Conservation (phyloP, 2,329 filamentous ascomycete species). For the Eutypella sp. region DNA sequence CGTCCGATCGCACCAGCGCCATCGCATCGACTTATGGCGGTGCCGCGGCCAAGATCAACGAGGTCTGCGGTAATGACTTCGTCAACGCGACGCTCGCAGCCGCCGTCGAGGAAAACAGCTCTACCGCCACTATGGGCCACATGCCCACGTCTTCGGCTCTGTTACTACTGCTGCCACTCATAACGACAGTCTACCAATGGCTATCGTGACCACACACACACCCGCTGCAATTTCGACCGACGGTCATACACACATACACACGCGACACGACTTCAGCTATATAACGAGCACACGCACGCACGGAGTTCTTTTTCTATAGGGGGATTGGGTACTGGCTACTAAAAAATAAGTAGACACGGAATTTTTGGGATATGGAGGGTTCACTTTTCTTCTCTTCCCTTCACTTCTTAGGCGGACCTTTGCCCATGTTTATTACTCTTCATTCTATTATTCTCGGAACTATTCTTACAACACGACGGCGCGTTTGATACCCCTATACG, state of each 20-base stretch:
- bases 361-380: background rate
- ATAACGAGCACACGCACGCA: background rate
- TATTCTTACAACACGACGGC: background rate
- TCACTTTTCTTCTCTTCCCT: background rate
- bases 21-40: constrained; percentile 64
- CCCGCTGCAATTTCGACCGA: too few relatives aligned
- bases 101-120: constrained; percentile 21
- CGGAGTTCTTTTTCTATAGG: background rate
- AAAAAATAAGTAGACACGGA: background rate
- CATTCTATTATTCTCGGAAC: too few relatives aligned
- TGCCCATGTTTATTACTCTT: too few relatives aligned
- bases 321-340: background rate
- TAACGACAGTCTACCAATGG: constrained; percentile 20
- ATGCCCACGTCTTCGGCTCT: constrained; percentile 15
- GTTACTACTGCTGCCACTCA: constrained; percentile 19
- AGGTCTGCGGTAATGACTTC: constrained; percentile 54
- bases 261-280: background rate
- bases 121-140: constrained; percentile 10
- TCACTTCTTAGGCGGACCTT: background rate
- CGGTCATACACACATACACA: background rate
- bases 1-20: constrained; percentile 59
- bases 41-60: constrained; percentile 71
- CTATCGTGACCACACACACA: constrained; percentile 3
- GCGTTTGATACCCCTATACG: background rate
- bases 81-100: constrained; percentile 51